Evolutionary conservation across 345 rosid species (phyloP).

Genomic region (Physaria fendleri): DNA sequence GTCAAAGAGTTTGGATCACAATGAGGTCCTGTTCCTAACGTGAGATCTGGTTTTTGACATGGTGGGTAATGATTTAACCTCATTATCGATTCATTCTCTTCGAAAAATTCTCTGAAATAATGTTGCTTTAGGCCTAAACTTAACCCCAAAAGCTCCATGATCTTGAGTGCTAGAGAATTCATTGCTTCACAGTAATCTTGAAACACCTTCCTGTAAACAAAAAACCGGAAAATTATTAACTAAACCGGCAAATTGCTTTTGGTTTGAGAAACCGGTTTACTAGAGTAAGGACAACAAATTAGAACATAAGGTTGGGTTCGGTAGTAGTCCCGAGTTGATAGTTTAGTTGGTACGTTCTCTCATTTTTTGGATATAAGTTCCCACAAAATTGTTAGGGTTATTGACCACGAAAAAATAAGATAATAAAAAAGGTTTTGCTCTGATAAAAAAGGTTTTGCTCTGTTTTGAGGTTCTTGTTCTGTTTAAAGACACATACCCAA

Average conservation of each 20-base stretch:
- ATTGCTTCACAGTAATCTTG: constrained; percentile 82
- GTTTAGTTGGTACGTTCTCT: too few relatives aligned
- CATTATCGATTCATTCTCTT: constrained; percentile 93
- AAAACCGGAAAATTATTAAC: neutral
- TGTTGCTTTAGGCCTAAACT: constrained; percentile 56
- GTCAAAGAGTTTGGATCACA: constrained; percentile 98
- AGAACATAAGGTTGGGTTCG: constrained; percentile 10
- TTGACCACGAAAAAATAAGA: too few relatives aligned
- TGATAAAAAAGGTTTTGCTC: constrained; percentile 3
- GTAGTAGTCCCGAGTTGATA: too few relatives aligned
- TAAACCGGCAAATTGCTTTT: neutral
- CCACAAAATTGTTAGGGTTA: too few relatives aligned
- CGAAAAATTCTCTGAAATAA: constrained; percentile 63
- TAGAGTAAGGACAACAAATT: neutral
- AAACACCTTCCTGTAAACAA: constrained; percentile 46
- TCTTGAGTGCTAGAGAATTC: constrained; percentile 73
- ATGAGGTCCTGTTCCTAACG: constrained; percentile 98
- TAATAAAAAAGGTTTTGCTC: too few relatives aligned
- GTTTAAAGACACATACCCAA: too few relatives aligned
- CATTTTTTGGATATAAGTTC: too few relatives aligned
- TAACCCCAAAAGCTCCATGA: constrained; percentile 85
- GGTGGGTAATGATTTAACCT: constrained; percentile 93
- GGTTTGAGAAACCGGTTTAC: constrained; percentile 20
- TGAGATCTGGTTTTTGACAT: constrained; percentile 88
- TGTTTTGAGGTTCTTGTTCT: constrained; percentile 1